Evolutionary conservation across 2,329 filamentous ascomycete species (phyloP).

Genomic region (Pestalotiopsis fici): DNA sequence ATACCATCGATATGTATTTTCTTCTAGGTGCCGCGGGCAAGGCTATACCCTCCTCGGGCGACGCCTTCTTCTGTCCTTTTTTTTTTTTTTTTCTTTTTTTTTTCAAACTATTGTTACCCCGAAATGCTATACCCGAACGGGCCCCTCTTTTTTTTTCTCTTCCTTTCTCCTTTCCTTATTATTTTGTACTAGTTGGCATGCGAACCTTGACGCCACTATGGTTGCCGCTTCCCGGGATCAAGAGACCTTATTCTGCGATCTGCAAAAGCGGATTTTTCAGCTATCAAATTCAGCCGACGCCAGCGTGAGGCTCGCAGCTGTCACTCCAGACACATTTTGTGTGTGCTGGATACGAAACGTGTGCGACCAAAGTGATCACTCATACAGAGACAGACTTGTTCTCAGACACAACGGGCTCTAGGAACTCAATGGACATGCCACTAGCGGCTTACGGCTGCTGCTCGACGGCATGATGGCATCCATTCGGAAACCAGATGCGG

Average conservation of each 20-base stretch:
- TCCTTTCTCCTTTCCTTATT: too few relatives aligned
- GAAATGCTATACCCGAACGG: neutral
- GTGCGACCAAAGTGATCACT: neutral
- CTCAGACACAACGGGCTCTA: neutral
- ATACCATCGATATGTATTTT: neutral
- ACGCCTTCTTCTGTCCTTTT: too few relatives aligned
- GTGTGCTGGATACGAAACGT: neutral
- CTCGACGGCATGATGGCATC: neutral
- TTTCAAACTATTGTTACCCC: neutral
- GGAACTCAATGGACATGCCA: neutral
- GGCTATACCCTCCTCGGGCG: neutral
- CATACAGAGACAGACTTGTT: neutral
- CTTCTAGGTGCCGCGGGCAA: neutral
- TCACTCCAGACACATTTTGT: neutral
- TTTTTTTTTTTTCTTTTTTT: neutral
- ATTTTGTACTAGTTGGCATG: too few relatives aligned
- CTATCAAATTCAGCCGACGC: neutral
- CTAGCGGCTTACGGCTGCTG: neutral
- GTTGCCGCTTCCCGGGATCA: neutral
- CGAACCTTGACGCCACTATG: constrained; percentile 2
- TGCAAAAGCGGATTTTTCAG: neutral
- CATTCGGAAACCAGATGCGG: neutral
- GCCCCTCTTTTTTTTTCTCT: neutral
- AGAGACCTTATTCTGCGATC: neutral
- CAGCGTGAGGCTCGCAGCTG: neutral